Percentiles rank a stretch among this genome's conserved stretches.
These are phyloP conservation scores for Erigeron philadelphicus DNA, from an alignment of 140 eudicot genomes.

Conservation along the genomic window DNA sequence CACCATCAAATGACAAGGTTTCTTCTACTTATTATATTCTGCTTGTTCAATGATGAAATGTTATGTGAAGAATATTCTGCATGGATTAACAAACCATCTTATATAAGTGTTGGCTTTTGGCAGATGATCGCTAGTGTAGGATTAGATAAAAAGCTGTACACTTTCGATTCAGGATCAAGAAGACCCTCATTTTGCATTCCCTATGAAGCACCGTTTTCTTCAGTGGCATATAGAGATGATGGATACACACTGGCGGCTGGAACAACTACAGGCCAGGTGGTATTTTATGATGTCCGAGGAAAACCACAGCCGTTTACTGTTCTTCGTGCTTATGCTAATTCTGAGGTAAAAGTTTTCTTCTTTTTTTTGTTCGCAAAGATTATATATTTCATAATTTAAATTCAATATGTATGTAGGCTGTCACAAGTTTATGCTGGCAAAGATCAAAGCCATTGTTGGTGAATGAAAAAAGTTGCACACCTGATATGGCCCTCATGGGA, in stretches of 20 bases:
- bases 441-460: constrained; percentile 84
- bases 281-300: constrained; percentile 91
- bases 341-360: constrained; percentile 46
- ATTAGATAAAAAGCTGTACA: constrained; percentile 81
- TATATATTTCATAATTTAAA: not conserved
- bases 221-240: constrained; percentile 84
- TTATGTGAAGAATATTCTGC: not conserved
- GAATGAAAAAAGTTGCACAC: constrained; percentile 72
- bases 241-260: constrained; percentile 91
- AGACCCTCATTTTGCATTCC: constrained; percentile 60
- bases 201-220: constrained; percentile 88
- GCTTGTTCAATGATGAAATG: not conserved
- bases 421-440: constrained; percentile 95
- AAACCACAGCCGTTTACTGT: constrained; percentile 85
- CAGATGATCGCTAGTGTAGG: constrained; percentile 95
- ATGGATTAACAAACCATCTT: constrained; percentile 8
- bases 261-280: constrained; percentile 84
- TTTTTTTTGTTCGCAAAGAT: not conserved
- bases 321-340: constrained; percentile 85
- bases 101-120: constrained; percentile 13
- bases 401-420: constrained; percentile 52
- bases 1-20: constrained; percentile 95
- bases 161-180: constrained; percentile 68
- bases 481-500: constrained; percentile 68
- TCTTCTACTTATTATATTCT: constrained; percentile 11